Evolutionary conservation across 805 yeast genomes (phyloP).

Genomic region (Myxozyma kluyveri): DNA sequence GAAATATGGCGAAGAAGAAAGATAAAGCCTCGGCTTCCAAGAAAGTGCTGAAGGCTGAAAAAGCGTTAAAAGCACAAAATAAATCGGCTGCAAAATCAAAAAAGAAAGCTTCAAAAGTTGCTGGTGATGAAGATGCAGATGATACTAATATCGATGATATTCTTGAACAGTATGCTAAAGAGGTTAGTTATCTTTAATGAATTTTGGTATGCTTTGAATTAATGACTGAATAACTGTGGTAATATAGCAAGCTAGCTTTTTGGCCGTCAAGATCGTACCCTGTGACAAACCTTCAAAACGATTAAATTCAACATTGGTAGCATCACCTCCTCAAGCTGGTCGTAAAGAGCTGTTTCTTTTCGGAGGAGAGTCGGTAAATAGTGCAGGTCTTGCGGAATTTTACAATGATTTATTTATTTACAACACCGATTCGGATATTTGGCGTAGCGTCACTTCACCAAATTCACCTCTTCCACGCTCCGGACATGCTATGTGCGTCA

Average conservation of each 20-base stretch:
- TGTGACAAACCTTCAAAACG: slow-evolving; percentile 62
- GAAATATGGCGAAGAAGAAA: slow-evolving; percentile 79
- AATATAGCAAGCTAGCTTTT: slow-evolving; percentile 70
- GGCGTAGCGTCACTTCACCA: slow-evolving; percentile 77
- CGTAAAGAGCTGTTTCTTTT: slow-evolving; percentile 75
- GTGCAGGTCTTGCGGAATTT: slow-evolving; percentile 56
- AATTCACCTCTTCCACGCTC: slow-evolving; percentile 91
- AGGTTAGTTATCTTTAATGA: slow-evolving; percentile 7
- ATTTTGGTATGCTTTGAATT: neutral
- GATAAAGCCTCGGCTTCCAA: slow-evolving; percentile 80
- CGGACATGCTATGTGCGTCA: slow-evolving; percentile 89
- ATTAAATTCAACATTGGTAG: slow-evolving; percentile 69
- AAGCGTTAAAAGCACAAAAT: slow-evolving; percentile 67
- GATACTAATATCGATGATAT: slow-evolving; percentile 80
- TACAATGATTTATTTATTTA: slow-evolving; percentile 78
- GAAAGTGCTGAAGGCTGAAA: slow-evolving; percentile 82
- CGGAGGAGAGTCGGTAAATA: slow-evolving; percentile 77
- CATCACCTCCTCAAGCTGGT: slow-evolving; percentile 65
- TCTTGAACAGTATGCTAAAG: slow-evolving; percentile 65
- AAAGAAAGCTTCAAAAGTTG: slow-evolving; percentile 68
- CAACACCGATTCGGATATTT: slow-evolving; percentile 69
- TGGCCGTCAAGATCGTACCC: slow-evolving; percentile 60
- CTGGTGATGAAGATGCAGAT: slow-evolving; percentile 75
- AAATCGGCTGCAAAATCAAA: slow-evolving; percentile 75
- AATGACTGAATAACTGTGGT: neutral